Evolutionary conservation across 2,329 filamentous ascomycete species (phyloP), one percentile per base, ranked within the genome.

Genomic region (Mollisia scopiformis): DNA sequence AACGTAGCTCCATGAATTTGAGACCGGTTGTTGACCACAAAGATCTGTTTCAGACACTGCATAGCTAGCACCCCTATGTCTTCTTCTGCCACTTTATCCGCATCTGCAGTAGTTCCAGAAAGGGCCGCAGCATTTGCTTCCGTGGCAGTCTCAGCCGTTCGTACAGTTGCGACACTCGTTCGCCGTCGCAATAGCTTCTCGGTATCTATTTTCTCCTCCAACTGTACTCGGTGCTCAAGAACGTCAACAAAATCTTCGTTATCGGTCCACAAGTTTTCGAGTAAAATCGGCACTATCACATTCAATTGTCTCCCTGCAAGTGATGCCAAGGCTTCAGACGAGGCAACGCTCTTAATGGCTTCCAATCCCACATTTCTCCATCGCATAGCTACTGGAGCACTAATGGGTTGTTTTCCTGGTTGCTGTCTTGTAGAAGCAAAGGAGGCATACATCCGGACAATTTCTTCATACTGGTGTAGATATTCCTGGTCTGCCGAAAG

Each of bases 71-170:
- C 81, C 28, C 91, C 91, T 16, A 93, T 92, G 71, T 96, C 91
- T 77, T 97, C 89, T 75, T 98, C 93, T 1, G 92, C 93, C 62
- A 95, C 79, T 74, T 89, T 92, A 76, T 98, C 95, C 27, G 92
- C 92, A 72, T 97, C 94, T 25, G 89, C 89, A 0, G 91, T 90
- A 0, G 92, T 92, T 57, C 89, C 91, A 1, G 90, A 86, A n/a
- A 92, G 84, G 25, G 91, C 90, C 46, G 90, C 84, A 5, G 84
- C 84, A 63, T 90, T 90, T 6, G 87, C 84, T 43, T 88, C 85
- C 53, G 80, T 81, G 1, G 76, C 77, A 0, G 87, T 88, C 50
- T 91, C 89, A 53, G 82, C 82, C 1, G 90, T 93, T 59, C 85
- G 83, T 8, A 92, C 88, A 0, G 93, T 96, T 21, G 90, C 89